These are phyloP conservation scores for Kwoniella sp. DNA, from an alignment of 768 basidiomycete species.

Conservation along the genomic window DNA sequence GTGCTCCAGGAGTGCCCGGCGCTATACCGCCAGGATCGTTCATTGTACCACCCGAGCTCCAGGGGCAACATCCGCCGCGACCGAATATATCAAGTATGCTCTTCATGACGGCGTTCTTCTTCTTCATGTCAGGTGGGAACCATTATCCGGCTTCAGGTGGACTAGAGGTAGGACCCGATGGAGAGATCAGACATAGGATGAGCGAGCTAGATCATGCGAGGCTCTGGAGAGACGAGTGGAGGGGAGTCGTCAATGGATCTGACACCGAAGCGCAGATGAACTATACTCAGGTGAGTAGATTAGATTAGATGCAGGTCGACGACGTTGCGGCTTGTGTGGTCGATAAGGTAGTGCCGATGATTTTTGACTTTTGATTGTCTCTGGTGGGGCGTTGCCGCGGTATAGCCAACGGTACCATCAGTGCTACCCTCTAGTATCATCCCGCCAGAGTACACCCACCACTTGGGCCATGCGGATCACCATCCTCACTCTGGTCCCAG, in stretches of 20 bases:
- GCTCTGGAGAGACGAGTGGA: constrained; percentile 37
- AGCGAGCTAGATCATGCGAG: constrained; percentile 43
- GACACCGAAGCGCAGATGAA: constrained; percentile 27
- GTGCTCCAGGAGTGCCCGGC: background rate
- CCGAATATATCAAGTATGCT: constrained; percentile 48
- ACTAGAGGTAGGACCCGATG: constrained; percentile 40
- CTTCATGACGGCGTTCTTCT: constrained; percentile 55
- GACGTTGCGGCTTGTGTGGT: background rate
- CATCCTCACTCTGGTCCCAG: background rate
- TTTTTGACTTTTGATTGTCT: background rate
- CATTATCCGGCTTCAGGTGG: constrained; percentile 23
- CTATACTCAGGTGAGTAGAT: constrained; percentile 41
- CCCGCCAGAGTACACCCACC: constrained; percentile 34
- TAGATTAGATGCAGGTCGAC: too few species aligned
- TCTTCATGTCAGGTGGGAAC: constrained; percentile 51
- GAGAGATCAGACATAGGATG: constrained; percentile 33
- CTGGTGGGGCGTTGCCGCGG: background rate
- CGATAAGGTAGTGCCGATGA: background rate
- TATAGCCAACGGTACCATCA: constrained; percentile 31
- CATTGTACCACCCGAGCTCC: constrained; percentile 16
- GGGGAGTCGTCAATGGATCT: constrained; percentile 38
- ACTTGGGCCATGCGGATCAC: background rate
- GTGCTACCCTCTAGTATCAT: constrained; percentile 31
- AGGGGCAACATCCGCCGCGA: constrained; percentile 30
- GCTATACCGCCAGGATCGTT: constrained; percentile 10